Evolutionary conservation across 2,329 filamentous ascomycete species (phyloP), one percentile per base, ranked within the genome.

Genomic region (Macrophomina phaseolina): DNA sequence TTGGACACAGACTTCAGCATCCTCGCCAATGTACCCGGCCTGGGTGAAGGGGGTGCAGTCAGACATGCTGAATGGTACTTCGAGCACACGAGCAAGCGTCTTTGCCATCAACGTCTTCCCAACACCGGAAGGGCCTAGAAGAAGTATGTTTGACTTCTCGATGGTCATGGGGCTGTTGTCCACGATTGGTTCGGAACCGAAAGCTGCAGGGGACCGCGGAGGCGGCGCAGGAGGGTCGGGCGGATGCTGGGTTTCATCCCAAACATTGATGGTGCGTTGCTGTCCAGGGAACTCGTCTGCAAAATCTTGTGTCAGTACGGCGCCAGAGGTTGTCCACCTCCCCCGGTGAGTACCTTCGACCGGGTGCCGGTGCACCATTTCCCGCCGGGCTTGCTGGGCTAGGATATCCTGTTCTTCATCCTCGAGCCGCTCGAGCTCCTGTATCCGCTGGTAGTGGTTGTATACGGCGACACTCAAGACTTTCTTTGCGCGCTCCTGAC

Each of bases 31-130:
- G 73, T 99, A 99, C 32, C 95, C 94, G 4, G 94, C 94, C 80
- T 97, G 94, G 0, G 94, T 98, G 70, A 98, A 93, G 5, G 94
- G 92, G 61, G 95, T 97, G 78, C 94, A 98, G 79, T 98, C 94
- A 68, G 92, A 94, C 79, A 97, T 97, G 69, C 92, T 93, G 75
- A 97, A 97, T 0, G 95, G 95, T 0, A 98, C 93, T 68, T 95
- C 94, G n/a, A 99, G 86, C 63, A 95, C 90, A 74, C 93, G 90
- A 71, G 94, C 95, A 46, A 98, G 82, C 0, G 94, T 98, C 79
- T 94, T 96, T 64, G 93, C 87, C 81, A 99, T 98, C 69, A 98
- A 89, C 0, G 95, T 99, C 81, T 99, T 99, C 14, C 95, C 95
- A 5, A 97, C 94, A 2, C 95, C 95, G 0, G 94, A 97, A 0